Evolutionary conservation across 169 alveolate genomes (phyloP).

Genomic region (Cryptosporidium andersoni): DNA sequence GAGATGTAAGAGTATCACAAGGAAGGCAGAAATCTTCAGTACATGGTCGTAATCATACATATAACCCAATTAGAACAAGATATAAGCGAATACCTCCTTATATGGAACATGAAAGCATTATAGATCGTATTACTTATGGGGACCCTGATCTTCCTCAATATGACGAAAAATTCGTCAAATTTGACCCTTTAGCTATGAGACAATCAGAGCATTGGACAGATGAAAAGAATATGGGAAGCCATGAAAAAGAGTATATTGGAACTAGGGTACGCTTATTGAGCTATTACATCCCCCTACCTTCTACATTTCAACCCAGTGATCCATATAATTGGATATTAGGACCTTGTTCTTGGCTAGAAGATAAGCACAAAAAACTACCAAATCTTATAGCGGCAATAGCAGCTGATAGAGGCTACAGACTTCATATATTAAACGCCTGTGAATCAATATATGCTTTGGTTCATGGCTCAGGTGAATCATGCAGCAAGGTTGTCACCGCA

Average conservation of each 20-base stretch:
- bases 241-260: constrained; percentile 9
- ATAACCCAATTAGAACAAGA: too few relatives aligned
- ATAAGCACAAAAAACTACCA: constrained; percentile 31
- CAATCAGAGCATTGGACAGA: constrained; percentile 63
- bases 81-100: too few relatives aligned
- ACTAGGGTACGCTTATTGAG: constrained; percentile 22
- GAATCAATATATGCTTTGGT: constrained; percentile 50
- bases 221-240: constrained; percentile 52
- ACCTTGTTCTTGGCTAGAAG: constrained; percentile 65
- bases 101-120: background rate
- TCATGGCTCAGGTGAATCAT: constrained; percentile 67
- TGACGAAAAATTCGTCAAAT: background rate
- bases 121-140: constrained; percentile 46
- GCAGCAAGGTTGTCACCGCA: constrained; percentile 24
- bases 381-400: constrained; percentile 30
- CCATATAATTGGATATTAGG: constrained; percentile 66
- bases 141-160: background rate
- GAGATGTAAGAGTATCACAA: background rate
- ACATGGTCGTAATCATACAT: too few relatives aligned
- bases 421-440: constrained; percentile 57
- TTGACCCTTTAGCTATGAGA: constrained; percentile 37
- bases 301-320: constrained; percentile 57
- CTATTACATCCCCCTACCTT: constrained; percentile 63
- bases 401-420: constrained; percentile 21
- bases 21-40: too few relatives aligned